These are phyloP conservation scores for Rhynchospora pubera DNA, from an alignment of 176 grass and related monocot species.

Conservation along the genomic window DNA sequence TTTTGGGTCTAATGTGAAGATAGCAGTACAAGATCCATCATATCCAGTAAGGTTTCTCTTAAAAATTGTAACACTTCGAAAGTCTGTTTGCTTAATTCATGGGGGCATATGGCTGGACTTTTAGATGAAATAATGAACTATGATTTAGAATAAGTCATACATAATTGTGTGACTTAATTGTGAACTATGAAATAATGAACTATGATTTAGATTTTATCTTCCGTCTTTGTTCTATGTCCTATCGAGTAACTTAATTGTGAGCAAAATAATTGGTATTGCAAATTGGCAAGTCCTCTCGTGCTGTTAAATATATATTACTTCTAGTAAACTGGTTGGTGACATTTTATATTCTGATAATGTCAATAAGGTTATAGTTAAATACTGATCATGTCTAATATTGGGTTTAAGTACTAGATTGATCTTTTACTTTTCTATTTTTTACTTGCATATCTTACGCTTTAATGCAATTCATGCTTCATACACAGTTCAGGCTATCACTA, in stretches of 20 bases:
- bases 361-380: neutral
- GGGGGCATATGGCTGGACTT: neutral
- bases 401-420: slow-evolving; percentile 3
- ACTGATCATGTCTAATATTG: slow-evolving; percentile 42
- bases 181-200: too few species aligned
- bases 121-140: neutral
- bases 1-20: slow-evolving; percentile 79
- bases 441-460: neutral
- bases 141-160: neutral
- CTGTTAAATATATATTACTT: neutral
- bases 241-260: neutral
- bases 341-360: neutral
- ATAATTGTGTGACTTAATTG: too few species aligned
- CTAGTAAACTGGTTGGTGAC: neutral
- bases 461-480: neutral
- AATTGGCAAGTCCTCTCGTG: neutral
- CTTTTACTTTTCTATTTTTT: slow-evolving; percentile 16
- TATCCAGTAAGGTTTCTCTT: slow-evolving; percentile 61
- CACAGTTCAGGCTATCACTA: neutral
- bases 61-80: neutral
- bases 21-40: slow-evolving; percentile 95
- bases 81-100: neutral
- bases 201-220: neutral
- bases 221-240: neutral
- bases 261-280: neutral